Conservation (phyloP, 176 grass and related monocot species). For the Guadua angustifolia region DNA sequence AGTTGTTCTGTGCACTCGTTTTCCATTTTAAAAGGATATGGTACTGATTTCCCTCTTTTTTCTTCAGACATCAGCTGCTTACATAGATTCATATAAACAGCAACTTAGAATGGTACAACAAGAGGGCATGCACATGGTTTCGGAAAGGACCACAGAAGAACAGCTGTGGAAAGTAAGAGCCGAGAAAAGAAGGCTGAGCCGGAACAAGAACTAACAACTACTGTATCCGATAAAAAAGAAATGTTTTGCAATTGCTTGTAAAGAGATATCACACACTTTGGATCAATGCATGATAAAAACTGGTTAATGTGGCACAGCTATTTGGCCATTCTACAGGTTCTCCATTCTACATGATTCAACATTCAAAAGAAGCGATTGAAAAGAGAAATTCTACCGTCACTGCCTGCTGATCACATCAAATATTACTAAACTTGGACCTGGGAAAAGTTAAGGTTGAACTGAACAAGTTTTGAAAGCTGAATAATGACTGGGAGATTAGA, state of each 20-base stretch:
- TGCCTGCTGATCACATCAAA: constrained; percentile 37
- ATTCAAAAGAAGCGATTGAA: constrained; percentile 18
- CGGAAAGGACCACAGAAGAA: neutral
- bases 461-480: constrained; percentile 36
- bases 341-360: constrained; percentile 40
- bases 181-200: neutral
- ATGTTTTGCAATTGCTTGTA: constrained; percentile 47
- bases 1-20: neutral
- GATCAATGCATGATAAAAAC: constrained; percentile 41
- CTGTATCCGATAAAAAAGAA: neutral
- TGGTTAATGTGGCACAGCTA: constrained; percentile 4
- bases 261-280: constrained; percentile 41
- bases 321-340: constrained; percentile 43
- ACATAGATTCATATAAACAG: constrained; percentile 18
- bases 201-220: neutral
- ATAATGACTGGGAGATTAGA: constrained; percentile 41
- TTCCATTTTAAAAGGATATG: constrained; percentile 2
- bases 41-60: neutral
- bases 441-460: constrained; percentile 42
- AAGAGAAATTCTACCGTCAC: constrained; percentile 31
- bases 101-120: neutral
- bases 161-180: neutral
- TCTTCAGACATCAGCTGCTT: constrained; percentile 14
- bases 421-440: constrained; percentile 20
- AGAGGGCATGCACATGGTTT: constrained; percentile 14